Evolutionary conservation across 495 filamentous ascomycete species (phyloP).

Genomic region (Penicillium roqueforti): DNA sequence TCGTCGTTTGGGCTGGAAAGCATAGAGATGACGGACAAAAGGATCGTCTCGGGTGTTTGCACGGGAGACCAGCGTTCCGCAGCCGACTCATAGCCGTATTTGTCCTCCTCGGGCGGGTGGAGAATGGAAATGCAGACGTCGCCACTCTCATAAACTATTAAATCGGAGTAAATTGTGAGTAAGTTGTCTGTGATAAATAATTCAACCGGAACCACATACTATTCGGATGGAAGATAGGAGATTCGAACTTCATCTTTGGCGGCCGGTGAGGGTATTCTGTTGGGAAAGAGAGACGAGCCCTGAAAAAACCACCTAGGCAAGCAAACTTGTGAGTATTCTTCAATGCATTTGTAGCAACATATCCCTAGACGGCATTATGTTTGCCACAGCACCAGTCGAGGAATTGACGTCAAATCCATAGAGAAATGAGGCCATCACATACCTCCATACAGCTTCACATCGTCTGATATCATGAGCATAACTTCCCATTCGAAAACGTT

Average conservation of each 20-base stretch:
- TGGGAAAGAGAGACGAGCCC: conserved; percentile 73
- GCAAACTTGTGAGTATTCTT: conserved; percentile 5
- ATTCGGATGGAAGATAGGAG: conserved; percentile 91
- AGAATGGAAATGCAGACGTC: conserved; percentile 96
- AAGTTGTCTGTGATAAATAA: neutral
- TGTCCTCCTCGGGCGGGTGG: conserved; percentile 93
- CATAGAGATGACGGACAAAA: conserved; percentile 89
- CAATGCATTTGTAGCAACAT: neutral
- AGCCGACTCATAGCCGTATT: conserved; percentile 91
- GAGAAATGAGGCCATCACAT: conserved; percentile 24
- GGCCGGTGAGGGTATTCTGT: conserved; percentile 82
- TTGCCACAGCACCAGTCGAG: neutral
- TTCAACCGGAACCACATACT: conserved; percentile 40
- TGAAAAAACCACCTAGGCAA: conserved; percentile 76
- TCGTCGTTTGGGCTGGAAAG: conserved; percentile 92
- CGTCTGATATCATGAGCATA: conserved; percentile 97
- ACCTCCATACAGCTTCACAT: conserved; percentile 94
- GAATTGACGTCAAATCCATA: neutral
- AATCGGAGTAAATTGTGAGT: neutral
- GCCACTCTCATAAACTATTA: conserved; percentile 73
- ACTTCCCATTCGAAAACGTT: conserved; percentile 99
- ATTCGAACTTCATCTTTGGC: conserved; percentile 86
- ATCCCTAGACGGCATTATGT: neutral
- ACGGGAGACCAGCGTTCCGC: conserved; percentile 95
- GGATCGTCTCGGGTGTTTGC: conserved; percentile 91